Evolutionary conservation across 2,329 filamentous ascomycete species (phyloP).

Genomic region (Colletotrichum chrysophilum): DNA sequence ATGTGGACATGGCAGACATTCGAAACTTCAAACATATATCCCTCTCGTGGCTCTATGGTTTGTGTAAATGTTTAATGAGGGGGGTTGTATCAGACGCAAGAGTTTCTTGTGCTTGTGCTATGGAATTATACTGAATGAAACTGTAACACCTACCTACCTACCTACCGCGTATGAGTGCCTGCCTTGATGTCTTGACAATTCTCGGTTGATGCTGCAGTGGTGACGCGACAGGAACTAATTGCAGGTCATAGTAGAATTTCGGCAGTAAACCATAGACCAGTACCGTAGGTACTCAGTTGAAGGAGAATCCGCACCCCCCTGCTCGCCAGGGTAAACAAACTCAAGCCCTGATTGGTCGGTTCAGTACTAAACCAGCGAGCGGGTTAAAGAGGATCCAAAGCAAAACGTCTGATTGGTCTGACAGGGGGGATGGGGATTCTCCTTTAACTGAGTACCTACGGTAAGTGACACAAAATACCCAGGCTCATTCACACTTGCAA

Average conservation of each 20-base stretch:
- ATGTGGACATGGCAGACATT: neutral
- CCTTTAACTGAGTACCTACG: too few species aligned
- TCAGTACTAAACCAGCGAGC: too few species aligned
- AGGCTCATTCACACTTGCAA: neutral
- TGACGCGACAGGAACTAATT: neutral
- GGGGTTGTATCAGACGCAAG: neutral
- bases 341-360: too few species aligned
- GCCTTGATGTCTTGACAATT: neutral
- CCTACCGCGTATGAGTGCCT: neutral
- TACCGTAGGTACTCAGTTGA: too few species aligned
- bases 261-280: neutral
- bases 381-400: too few species aligned
- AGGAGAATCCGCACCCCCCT: too few species aligned
- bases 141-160: neutral
- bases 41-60: neutral
- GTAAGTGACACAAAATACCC: neutral
- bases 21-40: neutral
- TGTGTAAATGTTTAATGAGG: neutral
- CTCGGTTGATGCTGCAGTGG: neutral
- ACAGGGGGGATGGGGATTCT: too few species aligned
- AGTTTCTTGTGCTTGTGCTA: neutral
- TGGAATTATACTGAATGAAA: neutral
- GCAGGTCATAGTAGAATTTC: neutral
- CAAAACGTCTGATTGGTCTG: too few species aligned
- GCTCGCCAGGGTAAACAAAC: too few species aligned